Base-by-base conservation (phyloP, 1,139 yeast species). In the Pichia sp. region DNA sequence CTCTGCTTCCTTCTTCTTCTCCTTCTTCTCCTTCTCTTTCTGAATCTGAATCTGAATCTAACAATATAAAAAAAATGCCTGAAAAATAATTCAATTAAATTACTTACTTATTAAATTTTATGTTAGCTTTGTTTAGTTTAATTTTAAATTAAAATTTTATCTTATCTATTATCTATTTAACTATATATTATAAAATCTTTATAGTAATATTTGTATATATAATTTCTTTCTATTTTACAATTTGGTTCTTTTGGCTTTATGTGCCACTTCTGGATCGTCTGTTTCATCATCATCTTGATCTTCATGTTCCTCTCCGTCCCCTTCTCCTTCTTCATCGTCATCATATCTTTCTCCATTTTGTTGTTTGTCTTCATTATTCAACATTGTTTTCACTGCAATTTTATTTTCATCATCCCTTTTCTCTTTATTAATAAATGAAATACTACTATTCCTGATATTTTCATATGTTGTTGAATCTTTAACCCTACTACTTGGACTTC, bases 1-100 rank as follows among this genome's bases (percentile, higher is more conserved):
- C 45, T 31, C 31, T 47, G 36, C 39, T 47, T 22, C 46, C 46
- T 23, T 16, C 4, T 22, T 10, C 7, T 32, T 23, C n/a, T 22
- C 12, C n/a, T 8, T 32, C n/a, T 24, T 16, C 27, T 12, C 12
- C 29, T 22, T 28, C 30, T n/a, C 28, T 20, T 25, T 25, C 20
- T 32, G 16, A 16, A 16, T 16, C 16, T 32, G 16, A 16, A 16
- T 16, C 16, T 16, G 16, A 16, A 16, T 16, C 16, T 16, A 16
- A 16, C 2, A 16, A 16, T 16, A 16, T 16, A 16, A 16, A 16
- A 16, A 16, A 16, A 16, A 16, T 16, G 2, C 16, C 16, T 16
- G 16, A 16, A 16, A 16, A 16, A 16, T 16, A 16, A 16, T 16
- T 16, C 16, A 16, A 16, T 16, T 16, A 16, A 16, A 16, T 16